These are phyloP conservation scores for Drechslerella dactyloides DNA, from an alignment of 2,329 filamentous ascomycete species.

Conservation along the genomic window DNA sequence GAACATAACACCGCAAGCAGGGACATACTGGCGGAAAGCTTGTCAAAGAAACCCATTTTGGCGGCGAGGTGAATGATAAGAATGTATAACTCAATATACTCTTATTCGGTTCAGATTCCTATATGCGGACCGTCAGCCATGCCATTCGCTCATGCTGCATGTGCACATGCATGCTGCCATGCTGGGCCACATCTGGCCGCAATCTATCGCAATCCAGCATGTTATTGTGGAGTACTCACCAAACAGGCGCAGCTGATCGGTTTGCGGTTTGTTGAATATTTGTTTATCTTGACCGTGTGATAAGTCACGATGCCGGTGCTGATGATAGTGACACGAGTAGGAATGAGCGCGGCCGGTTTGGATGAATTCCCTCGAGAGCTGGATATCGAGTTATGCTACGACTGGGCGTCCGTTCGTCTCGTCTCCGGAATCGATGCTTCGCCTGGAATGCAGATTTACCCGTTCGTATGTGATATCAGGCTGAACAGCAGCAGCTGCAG, in stretches of 20 bases:
- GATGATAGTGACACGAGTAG: neutral
- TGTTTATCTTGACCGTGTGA: neutral
- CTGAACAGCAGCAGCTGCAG: no score
- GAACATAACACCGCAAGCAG: neutral
- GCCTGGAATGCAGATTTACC: constrained; percentile 60
- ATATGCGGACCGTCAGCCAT: constrained; percentile 18
- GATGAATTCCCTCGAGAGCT: no score
- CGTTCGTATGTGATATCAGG: constrained; percentile 34
- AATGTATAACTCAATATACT: neutral
- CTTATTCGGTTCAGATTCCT: constrained; percentile 26
- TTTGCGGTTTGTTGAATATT: no score
- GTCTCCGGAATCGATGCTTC: constrained; percentile 54
- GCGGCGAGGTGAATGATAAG: constrained; percentile 22
- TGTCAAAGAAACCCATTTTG: constrained; percentile 63
- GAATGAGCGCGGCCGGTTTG: neutral
- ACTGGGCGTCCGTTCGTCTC: constrained; percentile 29
- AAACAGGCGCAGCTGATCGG: no score
- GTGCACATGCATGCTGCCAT: no score
- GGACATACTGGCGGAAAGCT: constrained; percentile 62
- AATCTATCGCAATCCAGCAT: no score
- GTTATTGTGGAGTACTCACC: no score
- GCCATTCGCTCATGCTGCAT: neutral
- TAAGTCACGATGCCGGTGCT: neutral
- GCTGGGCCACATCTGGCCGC: no score
- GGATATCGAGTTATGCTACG: no score